These are phyloP conservation scores for Discostella stelligera DNA, from an alignment of 352 stramenopile genomes.

Conservation along the genomic window DNA sequence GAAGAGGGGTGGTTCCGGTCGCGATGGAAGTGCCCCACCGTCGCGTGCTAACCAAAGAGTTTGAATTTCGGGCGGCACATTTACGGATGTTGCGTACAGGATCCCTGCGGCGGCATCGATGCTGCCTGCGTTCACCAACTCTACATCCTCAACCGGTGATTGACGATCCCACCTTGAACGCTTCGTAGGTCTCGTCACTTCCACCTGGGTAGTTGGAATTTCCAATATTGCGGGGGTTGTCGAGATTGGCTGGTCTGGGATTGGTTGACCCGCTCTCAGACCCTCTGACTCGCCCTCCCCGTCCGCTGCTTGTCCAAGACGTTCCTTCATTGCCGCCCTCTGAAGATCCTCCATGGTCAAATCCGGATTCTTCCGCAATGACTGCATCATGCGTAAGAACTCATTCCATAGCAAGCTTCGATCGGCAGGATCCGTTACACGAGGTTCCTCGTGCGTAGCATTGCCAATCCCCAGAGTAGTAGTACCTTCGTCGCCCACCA, in stretches of 20 bases:
- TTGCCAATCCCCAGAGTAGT: constrained; percentile 3
- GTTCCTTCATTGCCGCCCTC: constrained; percentile 60
- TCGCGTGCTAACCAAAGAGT: constrained; percentile 75
- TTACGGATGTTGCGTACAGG: constrained; percentile 54
- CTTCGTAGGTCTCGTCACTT: constrained; percentile 27
- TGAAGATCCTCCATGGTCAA: constrained; percentile 70
- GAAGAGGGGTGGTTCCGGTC: constrained; percentile 66
- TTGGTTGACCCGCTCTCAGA: background rate
- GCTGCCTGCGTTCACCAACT: constrained; percentile 19
- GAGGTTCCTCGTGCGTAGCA: constrained; percentile 13
- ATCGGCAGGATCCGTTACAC: constrained; percentile 63
- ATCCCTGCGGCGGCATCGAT: constrained; percentile 46
- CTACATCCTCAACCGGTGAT: constrained; percentile 17
- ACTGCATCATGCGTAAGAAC: constrained; percentile 77
- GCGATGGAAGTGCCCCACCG: constrained; percentile 56
- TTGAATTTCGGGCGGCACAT: constrained; percentile 70
- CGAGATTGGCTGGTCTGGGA: constrained; percentile 14
- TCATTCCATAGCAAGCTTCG: constrained; percentile 69
- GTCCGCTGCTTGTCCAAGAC: constrained; percentile 11
- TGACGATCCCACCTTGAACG: constrained; percentile 50
- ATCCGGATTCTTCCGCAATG: constrained; percentile 58
- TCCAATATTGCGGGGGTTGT: constrained; percentile 2
- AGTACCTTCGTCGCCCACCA: constrained; percentile 43
- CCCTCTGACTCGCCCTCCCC: background rate
- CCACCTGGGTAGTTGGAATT: background rate